A percentile compares a stretch with the other conserved stretches of the same genome.
Evolutionary conservation across 2,329 filamentous ascomycete genomes (phyloP).

Genomic region (Diaporthe citrichinensis): DNA sequence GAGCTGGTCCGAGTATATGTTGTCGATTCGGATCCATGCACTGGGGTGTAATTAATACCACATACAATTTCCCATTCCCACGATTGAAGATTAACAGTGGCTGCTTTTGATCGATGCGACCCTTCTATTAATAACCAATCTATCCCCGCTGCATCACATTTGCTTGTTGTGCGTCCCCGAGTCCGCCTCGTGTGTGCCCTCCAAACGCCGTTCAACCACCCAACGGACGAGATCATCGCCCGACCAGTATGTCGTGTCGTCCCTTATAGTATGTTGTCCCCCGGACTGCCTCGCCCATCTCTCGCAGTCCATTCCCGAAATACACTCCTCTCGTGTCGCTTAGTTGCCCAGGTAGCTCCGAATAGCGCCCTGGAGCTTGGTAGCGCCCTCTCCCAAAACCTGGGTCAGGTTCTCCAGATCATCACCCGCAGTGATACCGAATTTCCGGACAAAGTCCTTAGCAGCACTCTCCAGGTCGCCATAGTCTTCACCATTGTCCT

Average conservation of each 20-base stretch:
- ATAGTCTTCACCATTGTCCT: constrained; percentile 78
- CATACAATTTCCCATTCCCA: neutral
- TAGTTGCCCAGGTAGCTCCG: constrained; percentile 74
- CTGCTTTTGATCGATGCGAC: constrained; percentile 31
- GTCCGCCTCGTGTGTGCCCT: constrained; percentile 21
- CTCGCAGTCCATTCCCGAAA: neutral
- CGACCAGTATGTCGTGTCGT: neutral
- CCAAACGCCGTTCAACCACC: constrained; percentile 30
- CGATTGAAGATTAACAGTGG: neutral
- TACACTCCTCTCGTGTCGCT: constrained; percentile 37
- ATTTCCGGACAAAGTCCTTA: constrained; percentile 95
- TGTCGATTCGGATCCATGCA: neutral
- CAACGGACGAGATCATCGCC: constrained; percentile 21
- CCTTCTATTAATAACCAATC: constrained; percentile 40
- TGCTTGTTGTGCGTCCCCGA: constrained; percentile 11
- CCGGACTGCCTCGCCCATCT: neutral
- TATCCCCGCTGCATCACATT: constrained; percentile 17
- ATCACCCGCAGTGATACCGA: constrained; percentile 95
- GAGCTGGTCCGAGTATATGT: too few relatives aligned
- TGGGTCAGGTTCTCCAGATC: constrained; percentile 92
- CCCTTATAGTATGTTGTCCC: constrained; percentile 13
- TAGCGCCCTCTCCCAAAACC: constrained; percentile 87
- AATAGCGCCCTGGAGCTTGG: constrained; percentile 83
- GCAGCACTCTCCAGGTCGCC: constrained; percentile 93
- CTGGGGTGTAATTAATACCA: neutral